phyloP scores from a whole-genome alignment of 2,329 filamentous ascomycete species.

The Penicillium sp. region DNA sequence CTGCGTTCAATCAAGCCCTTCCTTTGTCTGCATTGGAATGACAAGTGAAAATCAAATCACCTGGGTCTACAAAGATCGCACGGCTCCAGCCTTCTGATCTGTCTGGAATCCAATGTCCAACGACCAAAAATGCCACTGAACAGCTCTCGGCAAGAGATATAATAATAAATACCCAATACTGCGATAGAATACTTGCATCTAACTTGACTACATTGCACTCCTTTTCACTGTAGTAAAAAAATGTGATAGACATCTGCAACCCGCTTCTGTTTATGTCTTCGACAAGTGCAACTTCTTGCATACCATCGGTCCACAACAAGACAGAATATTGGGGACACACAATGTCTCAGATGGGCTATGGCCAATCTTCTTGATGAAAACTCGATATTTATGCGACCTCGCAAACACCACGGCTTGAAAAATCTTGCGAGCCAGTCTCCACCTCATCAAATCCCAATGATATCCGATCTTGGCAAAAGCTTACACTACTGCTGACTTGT shows the following conservation, averaged over 20 bases:
- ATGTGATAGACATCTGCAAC: background rate
- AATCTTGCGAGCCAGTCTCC: too few species aligned
- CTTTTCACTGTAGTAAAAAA: background rate
- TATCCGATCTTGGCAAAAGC: too few species aligned
- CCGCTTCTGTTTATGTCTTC: conserved; percentile 6
- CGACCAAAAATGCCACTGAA: background rate
- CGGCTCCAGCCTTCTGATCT: background rate
- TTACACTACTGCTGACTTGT: too few species aligned
- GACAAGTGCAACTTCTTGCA: too few species aligned
- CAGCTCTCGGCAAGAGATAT: background rate
- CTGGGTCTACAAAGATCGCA: background rate
- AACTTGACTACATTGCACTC: background rate
- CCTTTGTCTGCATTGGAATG: background rate
- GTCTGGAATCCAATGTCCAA: background rate
- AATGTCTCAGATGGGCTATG: too few species aligned
- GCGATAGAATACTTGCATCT: background rate
- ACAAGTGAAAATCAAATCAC: background rate
- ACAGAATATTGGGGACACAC: too few species aligned
- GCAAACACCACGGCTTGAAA: too few species aligned
- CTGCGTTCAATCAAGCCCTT: background rate
- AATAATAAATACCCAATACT: conserved; percentile 2
- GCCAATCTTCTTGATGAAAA: too few species aligned
- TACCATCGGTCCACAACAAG: too few species aligned
- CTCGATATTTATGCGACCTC: too few species aligned
- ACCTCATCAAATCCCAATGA: too few species aligned